Evolutionary conservation across 2,329 filamentous ascomycete species (phyloP).

Genomic region (Aspergillus jensenii): DNA sequence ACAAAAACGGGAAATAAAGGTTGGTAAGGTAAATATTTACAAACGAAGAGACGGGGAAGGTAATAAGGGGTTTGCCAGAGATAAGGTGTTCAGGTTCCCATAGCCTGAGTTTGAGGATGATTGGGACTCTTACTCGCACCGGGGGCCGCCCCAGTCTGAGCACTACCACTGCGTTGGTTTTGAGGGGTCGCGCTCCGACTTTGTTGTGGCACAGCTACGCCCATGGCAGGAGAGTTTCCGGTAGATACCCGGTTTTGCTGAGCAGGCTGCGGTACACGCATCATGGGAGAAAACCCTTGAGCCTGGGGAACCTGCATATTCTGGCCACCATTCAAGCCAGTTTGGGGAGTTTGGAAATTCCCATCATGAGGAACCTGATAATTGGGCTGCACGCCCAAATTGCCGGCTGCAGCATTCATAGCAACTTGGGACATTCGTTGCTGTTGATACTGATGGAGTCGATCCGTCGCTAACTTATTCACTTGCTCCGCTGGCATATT

Average conservation of each 20-base stretch:
- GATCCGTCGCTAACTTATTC: constrained; percentile 52
- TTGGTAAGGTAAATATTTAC: constrained; percentile 32
- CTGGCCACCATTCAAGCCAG: constrained; percentile 34
- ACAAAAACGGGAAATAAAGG: constrained; percentile 14
- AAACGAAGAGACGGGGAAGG: constrained; percentile 21
- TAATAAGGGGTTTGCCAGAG: neutral
- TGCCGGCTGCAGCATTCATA: constrained; percentile 53
- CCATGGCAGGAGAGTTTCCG: constrained; percentile 46
- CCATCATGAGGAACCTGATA: constrained; percentile 41
- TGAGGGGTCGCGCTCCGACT: constrained; percentile 49
- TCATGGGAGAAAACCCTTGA: constrained; percentile 54
- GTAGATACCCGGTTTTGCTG: constrained; percentile 42
- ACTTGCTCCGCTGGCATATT: constrained; percentile 56
- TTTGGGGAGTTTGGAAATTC: constrained; percentile 36
- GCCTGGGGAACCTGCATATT: constrained; percentile 48
- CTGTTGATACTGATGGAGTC: constrained; percentile 49
- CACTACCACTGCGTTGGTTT: constrained; percentile 45
- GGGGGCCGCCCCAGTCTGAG: constrained; percentile 38
- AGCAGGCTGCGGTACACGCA: constrained; percentile 51
- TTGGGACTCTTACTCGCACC: constrained; percentile 44
- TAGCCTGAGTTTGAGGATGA: constrained; percentile 41
- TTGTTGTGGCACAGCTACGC: constrained; percentile 41
- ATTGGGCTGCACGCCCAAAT: constrained; percentile 42
- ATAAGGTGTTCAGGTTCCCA: constrained; percentile 29
- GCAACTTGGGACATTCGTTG: constrained; percentile 52